Percentiles rank a stretch among this genome's conserved stretches.
phyloP scores from a whole-genome alignment of 257 asterid species.

The Vinca minor region DNA sequence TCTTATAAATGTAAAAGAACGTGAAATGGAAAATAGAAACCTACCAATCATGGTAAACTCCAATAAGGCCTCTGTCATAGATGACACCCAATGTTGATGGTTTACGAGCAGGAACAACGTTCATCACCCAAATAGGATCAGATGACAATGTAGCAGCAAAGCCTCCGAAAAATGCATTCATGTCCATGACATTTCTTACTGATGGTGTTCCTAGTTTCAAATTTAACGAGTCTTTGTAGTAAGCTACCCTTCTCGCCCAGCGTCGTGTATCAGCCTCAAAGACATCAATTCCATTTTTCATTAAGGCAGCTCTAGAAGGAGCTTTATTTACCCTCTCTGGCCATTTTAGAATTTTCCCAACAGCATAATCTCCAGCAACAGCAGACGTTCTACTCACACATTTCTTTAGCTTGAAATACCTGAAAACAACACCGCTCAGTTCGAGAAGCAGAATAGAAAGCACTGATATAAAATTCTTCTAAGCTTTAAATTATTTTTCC shows the following conservation, averaged over 20 bases:
- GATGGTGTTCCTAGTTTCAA: conserved; percentile 73
- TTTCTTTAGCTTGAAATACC: conserved; percentile 79
- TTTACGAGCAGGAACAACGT: conserved; percentile 69
- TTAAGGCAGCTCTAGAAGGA: conserved; percentile 63
- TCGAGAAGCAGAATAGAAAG: conserved; percentile 5
- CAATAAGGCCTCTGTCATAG: conserved; percentile 89
- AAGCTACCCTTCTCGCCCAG: conserved; percentile 68
- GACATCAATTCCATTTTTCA: conserved; percentile 59
- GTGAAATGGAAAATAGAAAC: conserved; percentile 17
- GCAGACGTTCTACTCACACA: conserved; percentile 68
- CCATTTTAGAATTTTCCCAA: conserved; percentile 79
- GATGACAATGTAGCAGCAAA: conserved; percentile 73
- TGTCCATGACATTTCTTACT: conserved; percentile 90
- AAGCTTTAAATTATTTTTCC: neutral
- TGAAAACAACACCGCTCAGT: conserved; percentile 26
- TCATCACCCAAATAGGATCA: conserved; percentile 98
- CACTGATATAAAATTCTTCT: neutral
- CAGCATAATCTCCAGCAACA: conserved; percentile 52
- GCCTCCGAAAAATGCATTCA: conserved; percentile 95
- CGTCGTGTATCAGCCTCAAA: conserved; percentile 81
- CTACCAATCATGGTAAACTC: conserved; percentile 90
- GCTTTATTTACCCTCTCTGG: conserved; percentile 63
- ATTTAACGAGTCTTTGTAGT: conserved; percentile 67
- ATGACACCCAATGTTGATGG: conserved; percentile 79
- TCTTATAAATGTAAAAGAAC: neutral